Evolutionary conservation across 345 rosid species (phyloP).

Genomic region (Brassica incana): DNA sequence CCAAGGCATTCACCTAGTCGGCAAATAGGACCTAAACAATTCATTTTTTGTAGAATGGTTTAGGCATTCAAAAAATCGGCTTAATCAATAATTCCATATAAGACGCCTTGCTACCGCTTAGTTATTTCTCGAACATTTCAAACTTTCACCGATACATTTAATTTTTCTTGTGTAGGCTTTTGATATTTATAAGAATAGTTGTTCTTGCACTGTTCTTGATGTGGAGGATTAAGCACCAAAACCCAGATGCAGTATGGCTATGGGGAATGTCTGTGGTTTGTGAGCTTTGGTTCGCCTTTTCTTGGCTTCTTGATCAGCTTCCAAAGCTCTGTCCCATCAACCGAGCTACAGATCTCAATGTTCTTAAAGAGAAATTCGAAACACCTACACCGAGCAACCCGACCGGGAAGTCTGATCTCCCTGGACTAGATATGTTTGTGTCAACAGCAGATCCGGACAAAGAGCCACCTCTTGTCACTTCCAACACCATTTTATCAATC

Average conservation of each 20-base stretch:
- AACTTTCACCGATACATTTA: constrained; percentile 12
- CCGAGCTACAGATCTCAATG: constrained; percentile 89
- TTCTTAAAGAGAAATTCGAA: constrained; percentile 91
- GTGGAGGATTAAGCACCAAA: constrained; percentile 72
- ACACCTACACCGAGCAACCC: constrained; percentile 71
- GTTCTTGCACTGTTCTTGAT: constrained; percentile 73
- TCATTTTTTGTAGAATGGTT: no score
- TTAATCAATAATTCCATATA: no score
- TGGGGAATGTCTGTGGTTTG: constrained; percentile 99
- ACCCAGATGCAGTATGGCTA: constrained; percentile 80
- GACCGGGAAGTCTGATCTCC: constrained; percentile 93
- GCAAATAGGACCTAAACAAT: no score
- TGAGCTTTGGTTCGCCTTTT: constrained; percentile 94
- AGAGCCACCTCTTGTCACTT: constrained; percentile 98
- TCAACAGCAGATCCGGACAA: constrained; percentile 99
- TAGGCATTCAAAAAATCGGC: no score
- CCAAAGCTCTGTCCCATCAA: constrained; percentile 89
- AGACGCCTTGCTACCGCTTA: no score
- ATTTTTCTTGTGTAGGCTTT: constrained; percentile 59
- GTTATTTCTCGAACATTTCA: no score
- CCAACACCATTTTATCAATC: constrained; percentile 93
- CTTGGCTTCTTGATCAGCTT: constrained; percentile 98
- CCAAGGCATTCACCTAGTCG: no score
- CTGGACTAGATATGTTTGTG: constrained; percentile 87
- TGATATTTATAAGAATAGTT: constrained; percentile 67